Conservation (phyloP, 768 basidiomycete species). For the Hericium coralloides region DNA sequence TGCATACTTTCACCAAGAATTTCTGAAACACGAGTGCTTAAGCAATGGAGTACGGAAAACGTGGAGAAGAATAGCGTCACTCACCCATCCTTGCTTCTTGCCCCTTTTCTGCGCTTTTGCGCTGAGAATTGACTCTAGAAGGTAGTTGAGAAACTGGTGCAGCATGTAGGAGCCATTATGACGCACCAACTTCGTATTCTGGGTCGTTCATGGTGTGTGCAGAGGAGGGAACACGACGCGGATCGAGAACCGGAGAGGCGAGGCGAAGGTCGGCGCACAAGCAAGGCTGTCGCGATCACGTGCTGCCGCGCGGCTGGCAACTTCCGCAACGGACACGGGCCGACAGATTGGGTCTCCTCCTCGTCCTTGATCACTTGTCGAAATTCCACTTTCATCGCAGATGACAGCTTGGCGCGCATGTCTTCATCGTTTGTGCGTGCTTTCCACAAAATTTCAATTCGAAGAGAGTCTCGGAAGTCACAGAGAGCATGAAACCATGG, state of each 20-base stretch:
- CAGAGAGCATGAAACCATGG: not conserved
- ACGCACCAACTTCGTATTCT: constrained; percentile 17
- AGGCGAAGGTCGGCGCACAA: too few species aligned
- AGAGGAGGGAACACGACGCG: not conserved
- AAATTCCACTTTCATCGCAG: too few species aligned
- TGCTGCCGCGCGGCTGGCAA: too few species aligned
- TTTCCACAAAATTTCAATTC: not conserved
- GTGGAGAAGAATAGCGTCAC: not conserved
- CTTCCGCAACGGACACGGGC: too few species aligned
- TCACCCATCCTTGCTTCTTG: constrained; percentile 14
- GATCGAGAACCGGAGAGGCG: too few species aligned
- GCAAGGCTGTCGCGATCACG: not conserved
- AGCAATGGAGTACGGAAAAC: too few species aligned
- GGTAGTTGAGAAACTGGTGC: not conserved
- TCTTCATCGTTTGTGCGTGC: not conserved
- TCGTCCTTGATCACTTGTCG: too few species aligned
- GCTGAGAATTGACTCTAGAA: constrained; percentile 8
- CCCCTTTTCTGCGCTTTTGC: constrained; percentile 15
- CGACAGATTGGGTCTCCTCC: too few species aligned
- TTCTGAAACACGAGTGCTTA: constrained; percentile 4
- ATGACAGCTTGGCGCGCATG: too few species aligned
- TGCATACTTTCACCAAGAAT: constrained; percentile 10
- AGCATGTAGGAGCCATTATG: not conserved
- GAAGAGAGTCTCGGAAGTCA: not conserved
- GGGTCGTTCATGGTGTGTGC: constrained; percentile 1